phyloP scores from a whole-genome alignment of 805 yeast species.

The Kuraishia piskuri region DNA sequence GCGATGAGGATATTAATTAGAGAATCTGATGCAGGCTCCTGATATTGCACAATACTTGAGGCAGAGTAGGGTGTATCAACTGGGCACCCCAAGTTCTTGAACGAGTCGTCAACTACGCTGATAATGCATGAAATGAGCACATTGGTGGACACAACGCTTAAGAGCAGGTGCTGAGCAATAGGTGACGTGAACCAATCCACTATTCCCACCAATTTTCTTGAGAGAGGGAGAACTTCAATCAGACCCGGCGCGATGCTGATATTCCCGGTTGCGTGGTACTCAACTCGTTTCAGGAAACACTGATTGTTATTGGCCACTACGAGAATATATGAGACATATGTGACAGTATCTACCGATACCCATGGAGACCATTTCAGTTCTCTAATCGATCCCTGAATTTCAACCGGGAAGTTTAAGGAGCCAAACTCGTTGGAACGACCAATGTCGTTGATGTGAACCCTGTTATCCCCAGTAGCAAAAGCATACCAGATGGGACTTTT shows the following conservation, averaged over 20 bases:
- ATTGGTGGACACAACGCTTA: neutral
- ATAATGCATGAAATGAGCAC: neutral
- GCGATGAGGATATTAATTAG: neutral
- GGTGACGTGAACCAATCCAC: neutral
- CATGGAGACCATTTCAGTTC: conserved; percentile 6
- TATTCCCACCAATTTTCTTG: neutral
- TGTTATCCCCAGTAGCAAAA: conserved; percentile 4
- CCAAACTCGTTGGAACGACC: neutral
- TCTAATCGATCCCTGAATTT: neutral
- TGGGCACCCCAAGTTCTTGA: neutral
- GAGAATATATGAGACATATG: neutral
- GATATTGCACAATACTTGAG: neutral
- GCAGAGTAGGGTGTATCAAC: neutral
- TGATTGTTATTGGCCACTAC: neutral
- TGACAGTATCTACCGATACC: neutral
- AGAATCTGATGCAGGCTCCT: neutral
- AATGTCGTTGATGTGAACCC: conserved; percentile 1
- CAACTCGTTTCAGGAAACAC: neutral
- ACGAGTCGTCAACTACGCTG: neutral
- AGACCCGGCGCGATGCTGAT: neutral
- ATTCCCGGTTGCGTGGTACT: neutral
- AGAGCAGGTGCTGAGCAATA: neutral
- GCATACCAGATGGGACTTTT: neutral
- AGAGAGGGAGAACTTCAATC: neutral
- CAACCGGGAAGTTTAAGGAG: neutral